These are phyloP conservation scores for Leccinum boreale DNA, from an alignment of 768 basidiomycete species.

Conservation along the genomic window DNA sequence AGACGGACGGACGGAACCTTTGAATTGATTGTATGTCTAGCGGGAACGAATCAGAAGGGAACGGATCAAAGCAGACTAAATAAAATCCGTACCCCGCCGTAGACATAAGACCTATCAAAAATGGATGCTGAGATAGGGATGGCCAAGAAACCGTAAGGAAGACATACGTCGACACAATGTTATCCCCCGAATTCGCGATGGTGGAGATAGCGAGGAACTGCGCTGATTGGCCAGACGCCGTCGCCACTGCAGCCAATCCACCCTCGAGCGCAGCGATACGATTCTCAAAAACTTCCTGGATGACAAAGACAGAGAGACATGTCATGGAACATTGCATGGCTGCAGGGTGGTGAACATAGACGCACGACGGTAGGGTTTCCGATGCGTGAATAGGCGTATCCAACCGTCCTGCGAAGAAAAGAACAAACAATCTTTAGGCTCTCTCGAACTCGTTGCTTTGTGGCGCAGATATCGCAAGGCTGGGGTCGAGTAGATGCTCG, in stretches of 20 bases:
- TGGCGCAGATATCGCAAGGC: neutral
- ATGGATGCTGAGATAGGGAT: neutral
- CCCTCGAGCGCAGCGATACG: conserved; percentile 64
- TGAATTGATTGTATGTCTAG: conserved; percentile 64
- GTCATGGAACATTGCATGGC: too few species aligned
- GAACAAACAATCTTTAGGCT: neutral
- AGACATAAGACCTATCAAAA: conserved; percentile 43
- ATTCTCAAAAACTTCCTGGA: conserved; percentile 44
- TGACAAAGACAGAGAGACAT: too few species aligned
- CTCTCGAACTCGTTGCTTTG: neutral
- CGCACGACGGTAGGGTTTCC: conserved; percentile 35
- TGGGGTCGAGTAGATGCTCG: neutral
- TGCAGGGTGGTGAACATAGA: neutral
- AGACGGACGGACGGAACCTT: conserved; percentile 34
- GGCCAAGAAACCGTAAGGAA: neutral
- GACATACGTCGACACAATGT: conserved; percentile 57
- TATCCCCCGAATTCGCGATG: conserved; percentile 56
- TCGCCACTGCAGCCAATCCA: conserved; percentile 54
- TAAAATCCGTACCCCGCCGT: conserved; percentile 49
- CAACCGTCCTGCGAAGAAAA: conserved; percentile 31
- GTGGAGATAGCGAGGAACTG: conserved; percentile 58
- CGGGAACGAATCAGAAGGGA: neutral
- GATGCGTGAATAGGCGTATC: conserved; percentile 55
- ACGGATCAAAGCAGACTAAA: neutral
- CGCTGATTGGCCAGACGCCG: conserved; percentile 58